A percentile compares a stretch with the other conserved stretches of the same genome.
These are phyloP conservation scores for Colletotrichum salicis DNA, from an alignment of 2,329 filamentous ascomycete genomes.

Conservation along the genomic window DNA sequence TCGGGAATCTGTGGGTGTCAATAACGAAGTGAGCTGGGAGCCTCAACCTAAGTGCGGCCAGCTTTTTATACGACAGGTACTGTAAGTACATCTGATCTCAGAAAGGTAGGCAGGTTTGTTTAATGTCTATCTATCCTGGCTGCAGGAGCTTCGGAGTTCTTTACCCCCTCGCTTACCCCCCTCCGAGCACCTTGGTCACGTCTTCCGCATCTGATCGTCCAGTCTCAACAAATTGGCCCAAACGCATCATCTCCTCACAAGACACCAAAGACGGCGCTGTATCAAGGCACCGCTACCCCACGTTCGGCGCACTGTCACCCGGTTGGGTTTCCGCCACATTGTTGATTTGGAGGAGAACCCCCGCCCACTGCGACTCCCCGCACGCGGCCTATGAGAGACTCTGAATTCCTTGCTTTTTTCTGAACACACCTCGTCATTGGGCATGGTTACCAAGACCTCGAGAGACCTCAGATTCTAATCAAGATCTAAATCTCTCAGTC, in stretches of 20 bases:
- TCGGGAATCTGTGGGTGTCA: not conserved
- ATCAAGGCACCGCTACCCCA: conserved; percentile 12
- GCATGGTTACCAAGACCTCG: not conserved
- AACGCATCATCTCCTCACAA: not conserved
- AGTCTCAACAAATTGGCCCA: not conserved
- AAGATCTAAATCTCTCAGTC: not conserved
- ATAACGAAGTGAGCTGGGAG: not conserved
- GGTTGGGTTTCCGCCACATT: not conserved
- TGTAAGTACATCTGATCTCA: not conserved
- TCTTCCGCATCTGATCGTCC: not conserved
- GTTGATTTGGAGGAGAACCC: not conserved
- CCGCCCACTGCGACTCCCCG: not conserved
- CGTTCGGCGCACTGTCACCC: conserved; percentile 2
- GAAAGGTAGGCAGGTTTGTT: no score
- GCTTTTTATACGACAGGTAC: not conserved
- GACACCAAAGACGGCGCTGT: not conserved
- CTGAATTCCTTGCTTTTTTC: no score
- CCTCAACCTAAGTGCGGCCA: not conserved
- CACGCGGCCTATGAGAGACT: not conserved
- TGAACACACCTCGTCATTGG: not conserved
- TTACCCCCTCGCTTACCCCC: conserved; percentile 19
- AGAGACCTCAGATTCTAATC: not conserved
- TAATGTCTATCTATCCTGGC: not conserved
- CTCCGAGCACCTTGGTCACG: not conserved
- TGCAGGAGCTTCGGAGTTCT: not conserved